These are phyloP conservation scores for Globisporangium megalacanthum DNA, from an alignment of 352 stramenopile genomes.

Conservation along the genomic window DNA sequence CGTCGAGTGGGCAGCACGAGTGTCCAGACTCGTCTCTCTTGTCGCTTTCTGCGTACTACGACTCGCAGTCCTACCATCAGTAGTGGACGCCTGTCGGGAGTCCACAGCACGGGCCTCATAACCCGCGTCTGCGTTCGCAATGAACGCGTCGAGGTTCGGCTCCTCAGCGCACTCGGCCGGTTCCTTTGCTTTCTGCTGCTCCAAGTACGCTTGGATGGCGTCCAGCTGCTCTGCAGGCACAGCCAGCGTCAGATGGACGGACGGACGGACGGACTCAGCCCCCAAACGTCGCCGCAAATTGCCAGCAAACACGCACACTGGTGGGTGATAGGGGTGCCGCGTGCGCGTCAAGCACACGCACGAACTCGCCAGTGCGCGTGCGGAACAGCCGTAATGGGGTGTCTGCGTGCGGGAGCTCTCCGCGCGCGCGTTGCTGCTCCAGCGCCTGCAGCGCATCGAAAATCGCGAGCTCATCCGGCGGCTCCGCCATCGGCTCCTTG, in stretches of 20 bases:
- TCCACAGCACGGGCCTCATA: not conserved
- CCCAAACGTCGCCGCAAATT: not conserved
- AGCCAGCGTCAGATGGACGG: not conserved
- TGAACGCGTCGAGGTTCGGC: conserved; percentile 9
- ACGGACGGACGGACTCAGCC: too few species aligned
- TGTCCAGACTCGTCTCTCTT: not conserved
- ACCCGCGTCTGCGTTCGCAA: conserved; percentile 6
- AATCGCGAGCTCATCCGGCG: conserved; percentile 7
- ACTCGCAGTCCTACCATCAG: not conserved
- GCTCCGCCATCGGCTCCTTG: not conserved
- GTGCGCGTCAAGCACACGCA: conserved; percentile 54
- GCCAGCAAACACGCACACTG: conserved; percentile 27
- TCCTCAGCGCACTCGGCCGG: conserved; percentile 4
- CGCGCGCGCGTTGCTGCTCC: conserved; percentile 21
- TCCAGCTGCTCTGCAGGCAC: conserved; percentile 7
- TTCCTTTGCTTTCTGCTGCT: not conserved
- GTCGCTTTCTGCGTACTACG: not conserved
- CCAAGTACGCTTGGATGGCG: conserved; percentile 13
- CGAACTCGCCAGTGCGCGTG: conserved; percentile 29
- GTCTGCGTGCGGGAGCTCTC: conserved; percentile 14
- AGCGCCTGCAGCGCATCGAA: conserved; percentile 26
- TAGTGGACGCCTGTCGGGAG: not conserved
- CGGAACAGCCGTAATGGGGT: conserved; percentile 5
- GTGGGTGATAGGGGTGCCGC: conserved; percentile 43
- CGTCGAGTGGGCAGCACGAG: not conserved